These are phyloP conservation scores for Neobulgaria alba DNA, from an alignment of 2,329 filamentous ascomycete genomes.

Conservation along the genomic window DNA sequence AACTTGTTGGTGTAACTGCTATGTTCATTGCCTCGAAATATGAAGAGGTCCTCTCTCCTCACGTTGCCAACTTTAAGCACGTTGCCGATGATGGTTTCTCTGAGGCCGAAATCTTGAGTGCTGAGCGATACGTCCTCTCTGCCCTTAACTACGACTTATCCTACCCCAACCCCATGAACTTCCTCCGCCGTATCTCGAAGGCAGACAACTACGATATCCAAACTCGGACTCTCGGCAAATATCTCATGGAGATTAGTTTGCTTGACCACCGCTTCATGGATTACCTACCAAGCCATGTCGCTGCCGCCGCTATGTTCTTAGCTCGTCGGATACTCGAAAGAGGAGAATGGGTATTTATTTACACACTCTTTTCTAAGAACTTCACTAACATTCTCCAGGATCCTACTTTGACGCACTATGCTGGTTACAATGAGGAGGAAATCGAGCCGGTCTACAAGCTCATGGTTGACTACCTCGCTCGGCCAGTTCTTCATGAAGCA, in stretches of 20 bases:
- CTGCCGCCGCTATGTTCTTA: conserved; percentile 91
- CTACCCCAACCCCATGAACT: conserved; percentile 99
- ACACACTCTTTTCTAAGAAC: neutral
- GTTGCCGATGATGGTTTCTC: conserved; percentile 95
- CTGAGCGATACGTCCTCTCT: conserved; percentile 88
- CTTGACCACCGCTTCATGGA: conserved; percentile 90
- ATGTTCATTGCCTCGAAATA: conserved; percentile 99
- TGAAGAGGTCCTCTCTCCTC: conserved; percentile 93
- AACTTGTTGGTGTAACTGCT: conserved; percentile 93
- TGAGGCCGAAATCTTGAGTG: conserved; percentile 89
- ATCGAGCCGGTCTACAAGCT: conserved; percentile 85
- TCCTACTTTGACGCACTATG: conserved; percentile 77
- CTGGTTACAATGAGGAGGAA: conserved; percentile 87
- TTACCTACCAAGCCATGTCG: conserved; percentile 81
- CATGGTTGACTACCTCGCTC: conserved; percentile 93
- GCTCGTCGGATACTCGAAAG: conserved; percentile 83
- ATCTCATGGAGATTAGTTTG: conserved; percentile 93
- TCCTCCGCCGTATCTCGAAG: conserved; percentile 95
- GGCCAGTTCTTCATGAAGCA: conserved; percentile 85
- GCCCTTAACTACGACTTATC: conserved; percentile 94
- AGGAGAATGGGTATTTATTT: conserved; percentile 71
- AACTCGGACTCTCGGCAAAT: conserved; percentile 93
- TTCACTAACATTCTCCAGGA: conserved; percentile 45
- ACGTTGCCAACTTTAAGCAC: conserved; percentile 93
- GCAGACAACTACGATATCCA: conserved; percentile 99